Base-by-base conservation (phyloP, 163 green algal genomes). In the Chlorella variabilis region DNA sequence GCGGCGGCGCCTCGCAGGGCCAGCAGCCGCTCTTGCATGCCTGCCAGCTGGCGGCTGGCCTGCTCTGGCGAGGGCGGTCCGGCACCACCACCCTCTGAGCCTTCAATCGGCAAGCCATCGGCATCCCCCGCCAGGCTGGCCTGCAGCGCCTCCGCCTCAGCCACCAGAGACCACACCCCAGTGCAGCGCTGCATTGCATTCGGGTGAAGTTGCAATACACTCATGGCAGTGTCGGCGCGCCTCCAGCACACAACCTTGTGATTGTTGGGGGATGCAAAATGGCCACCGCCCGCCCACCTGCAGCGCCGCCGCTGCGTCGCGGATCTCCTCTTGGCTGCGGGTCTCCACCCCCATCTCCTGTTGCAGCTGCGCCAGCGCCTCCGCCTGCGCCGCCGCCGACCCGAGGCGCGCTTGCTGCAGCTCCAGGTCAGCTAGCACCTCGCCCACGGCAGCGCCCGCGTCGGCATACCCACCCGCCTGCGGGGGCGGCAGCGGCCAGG, bases 391-490 rank as follows among this genome's bases (percentile, higher is more conserved):
- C 8, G 20, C 27, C 20, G 68, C 8, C 59, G 56, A 29, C n/a
- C 23, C 58, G 0, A 58, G 13, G 29, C 29, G 59, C 3, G 75
- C 31, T 2, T 17, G 27, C 42, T 41, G 36, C 39, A 81, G 59
- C 41, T 73, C 75, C 29, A 81, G 41, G 18, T 73, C 75, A 3
- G 59, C 59, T n/a, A 81, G 75, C 75, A 81, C 41, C 39, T 81
- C 75, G 2, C 0, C 75, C 5, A 29, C 15, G 18, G 75, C n/a
- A 23, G 18, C 21, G 29, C 75, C 21, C 1, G 59, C 56, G 29
- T 81, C 75, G 3, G 45, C 75, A 36, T 25, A 81, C 20, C 33
- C 17, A 39, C 75, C 75, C 6, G 25, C 9, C 75, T 81, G 75
- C 56, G n/a, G 13, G 34, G 25, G 56, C 27, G 17, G 51, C 25